phyloP scores from a whole-genome alignment of 805 yeast genomes.

The Scheffersomyces stipitis region DNA sequence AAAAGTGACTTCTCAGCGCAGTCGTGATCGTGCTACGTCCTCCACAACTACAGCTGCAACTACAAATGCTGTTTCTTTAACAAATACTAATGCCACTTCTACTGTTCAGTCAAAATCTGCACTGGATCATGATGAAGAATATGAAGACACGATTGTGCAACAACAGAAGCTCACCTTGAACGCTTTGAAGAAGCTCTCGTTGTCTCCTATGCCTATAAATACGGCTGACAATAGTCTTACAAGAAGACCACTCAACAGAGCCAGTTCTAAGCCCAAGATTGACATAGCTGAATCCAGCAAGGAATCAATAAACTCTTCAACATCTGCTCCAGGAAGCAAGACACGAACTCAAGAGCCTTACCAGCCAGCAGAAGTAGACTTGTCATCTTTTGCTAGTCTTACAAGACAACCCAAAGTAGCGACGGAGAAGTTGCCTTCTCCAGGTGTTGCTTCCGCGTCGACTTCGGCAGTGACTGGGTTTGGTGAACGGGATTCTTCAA shows the following conservation, averaged over 20 bases:
- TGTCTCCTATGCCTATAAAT: conserved; percentile 40
- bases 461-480: too few species aligned
- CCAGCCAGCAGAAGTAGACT: conserved; percentile 47
- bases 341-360: conserved; percentile 31
- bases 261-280: neutral
- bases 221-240: conserved; percentile 22
- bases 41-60: conserved; percentile 1
- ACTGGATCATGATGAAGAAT: conserved; percentile 30
- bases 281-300: neutral
- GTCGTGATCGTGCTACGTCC: neutral
- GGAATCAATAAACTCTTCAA: neutral
- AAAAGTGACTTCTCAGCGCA: conserved; percentile 4
- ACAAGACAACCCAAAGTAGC: conserved; percentile 40
- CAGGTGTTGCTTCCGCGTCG: neutral
- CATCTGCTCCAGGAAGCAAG: neutral
- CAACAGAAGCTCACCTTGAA: conserved; percentile 43
- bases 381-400: conserved; percentile 43
- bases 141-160: conserved; percentile 36
- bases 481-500: too few species aligned
- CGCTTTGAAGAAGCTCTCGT: conserved; percentile 42
- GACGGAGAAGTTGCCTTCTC: neutral
- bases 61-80: too few species aligned
- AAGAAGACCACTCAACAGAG: neutral
- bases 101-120: too few species aligned
- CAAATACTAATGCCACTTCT: neutral